Conservation (phyloP, 257 asterid species). For the Solanum ossicruentum region DNA sequence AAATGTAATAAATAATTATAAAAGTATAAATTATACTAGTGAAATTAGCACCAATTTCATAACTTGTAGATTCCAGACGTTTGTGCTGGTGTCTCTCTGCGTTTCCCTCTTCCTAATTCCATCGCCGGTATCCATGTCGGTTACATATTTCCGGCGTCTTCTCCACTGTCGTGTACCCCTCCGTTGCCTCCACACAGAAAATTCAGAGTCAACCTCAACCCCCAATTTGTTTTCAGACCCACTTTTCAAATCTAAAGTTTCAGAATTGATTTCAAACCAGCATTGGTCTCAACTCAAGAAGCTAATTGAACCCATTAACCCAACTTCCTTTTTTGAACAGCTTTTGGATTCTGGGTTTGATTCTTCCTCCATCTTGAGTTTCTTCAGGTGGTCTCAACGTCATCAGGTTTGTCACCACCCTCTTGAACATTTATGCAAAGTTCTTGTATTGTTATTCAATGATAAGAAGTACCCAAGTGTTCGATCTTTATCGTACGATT, state of each 20-base stretch:
- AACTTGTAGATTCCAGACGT: neutral
- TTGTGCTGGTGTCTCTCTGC: neutral
- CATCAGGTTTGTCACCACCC: conserved; percentile 25
- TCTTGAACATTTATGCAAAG: conserved; percentile 27
- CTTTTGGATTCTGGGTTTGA: conserved; percentile 24
- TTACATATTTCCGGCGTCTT: neutral
- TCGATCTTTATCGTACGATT: conserved; percentile 47
- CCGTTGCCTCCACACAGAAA: neutral
- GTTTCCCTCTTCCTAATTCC: neutral
- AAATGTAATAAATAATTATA: neutral
- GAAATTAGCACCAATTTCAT: neutral
- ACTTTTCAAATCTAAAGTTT: conserved; percentile 14
- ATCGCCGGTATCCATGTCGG: neutral
- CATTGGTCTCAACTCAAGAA: conserved; percentile 49
- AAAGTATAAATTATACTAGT: neutral
- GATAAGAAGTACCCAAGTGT: conserved; percentile 49
- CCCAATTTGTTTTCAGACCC: conserved; percentile 3
- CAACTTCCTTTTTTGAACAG: conserved; percentile 28
- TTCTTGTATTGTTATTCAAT: conserved; percentile 36
- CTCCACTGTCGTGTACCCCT: neutral
- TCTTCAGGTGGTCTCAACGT: conserved; percentile 59
- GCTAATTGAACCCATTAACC: conserved; percentile 23
- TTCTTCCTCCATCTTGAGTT: conserved; percentile 31
- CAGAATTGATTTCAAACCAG: conserved; percentile 38
- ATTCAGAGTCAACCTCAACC: neutral